These are phyloP conservation scores for Ophiostoma quercus DNA, from an alignment of 2,329 filamentous ascomycete species.

Conservation along the genomic window DNA sequence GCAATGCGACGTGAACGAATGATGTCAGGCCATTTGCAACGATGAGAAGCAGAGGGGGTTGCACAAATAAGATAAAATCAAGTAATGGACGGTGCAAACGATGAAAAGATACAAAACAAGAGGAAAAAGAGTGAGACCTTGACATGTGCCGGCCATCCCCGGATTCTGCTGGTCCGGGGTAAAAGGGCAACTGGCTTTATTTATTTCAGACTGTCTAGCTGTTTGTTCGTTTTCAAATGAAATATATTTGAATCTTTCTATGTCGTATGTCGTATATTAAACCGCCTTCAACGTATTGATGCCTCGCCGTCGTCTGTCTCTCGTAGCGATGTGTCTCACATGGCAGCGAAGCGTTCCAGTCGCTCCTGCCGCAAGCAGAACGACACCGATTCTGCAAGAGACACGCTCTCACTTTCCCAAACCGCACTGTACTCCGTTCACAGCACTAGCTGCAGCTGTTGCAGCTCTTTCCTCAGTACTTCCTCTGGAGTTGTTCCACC, in stretches of 20 bases:
- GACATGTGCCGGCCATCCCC: background rate
- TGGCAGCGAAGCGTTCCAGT: background rate
- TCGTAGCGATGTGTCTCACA: background rate
- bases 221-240: background rate
- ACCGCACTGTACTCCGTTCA: background rate
- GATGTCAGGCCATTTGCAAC: background rate
- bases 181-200: background rate
- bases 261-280: background rate
- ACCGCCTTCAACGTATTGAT: background rate
- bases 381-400: background rate
- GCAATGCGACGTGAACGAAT: background rate
- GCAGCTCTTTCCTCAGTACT: background rate
- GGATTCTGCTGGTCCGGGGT: slow-evolving; percentile 3
- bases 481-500: background rate
- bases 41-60: background rate
- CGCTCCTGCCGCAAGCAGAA: background rate
- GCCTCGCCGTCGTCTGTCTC: background rate
- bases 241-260: background rate
- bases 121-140: background rate
- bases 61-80: background rate
- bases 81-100: background rate
- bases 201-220: background rate
- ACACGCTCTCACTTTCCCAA: background rate
- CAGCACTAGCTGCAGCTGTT: background rate
- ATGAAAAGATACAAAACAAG: background rate